phyloP scores from a whole-genome alignment of 2,329 filamentous ascomycete genomes.

The Colletotrichum gigasporum region DNA sequence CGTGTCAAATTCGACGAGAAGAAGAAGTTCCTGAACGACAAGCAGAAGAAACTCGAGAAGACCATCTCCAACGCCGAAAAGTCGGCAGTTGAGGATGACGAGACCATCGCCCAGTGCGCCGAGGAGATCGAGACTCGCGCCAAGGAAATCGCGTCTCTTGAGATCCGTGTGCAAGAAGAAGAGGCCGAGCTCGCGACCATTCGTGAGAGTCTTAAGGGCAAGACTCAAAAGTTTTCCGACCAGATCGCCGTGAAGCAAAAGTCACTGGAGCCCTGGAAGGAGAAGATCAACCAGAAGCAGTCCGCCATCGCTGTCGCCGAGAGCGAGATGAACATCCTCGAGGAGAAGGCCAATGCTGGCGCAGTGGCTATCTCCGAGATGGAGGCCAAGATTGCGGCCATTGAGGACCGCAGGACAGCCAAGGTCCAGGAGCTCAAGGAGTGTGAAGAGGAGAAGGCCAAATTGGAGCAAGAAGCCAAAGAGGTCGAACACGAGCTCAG shows the following conservation, averaged over 20 bases:
- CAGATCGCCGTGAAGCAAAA: conserved; percentile 94
- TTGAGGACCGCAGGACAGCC: conserved; percentile 74
- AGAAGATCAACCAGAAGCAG: conserved; percentile 96
- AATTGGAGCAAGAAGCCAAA: conserved; percentile 78
- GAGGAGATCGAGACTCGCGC: conserved; percentile 81
- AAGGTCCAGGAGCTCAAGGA: conserved; percentile 81
- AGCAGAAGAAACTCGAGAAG: conserved; percentile 96
- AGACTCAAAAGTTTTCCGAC: conserved; percentile 94
- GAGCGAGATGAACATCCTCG: conserved; percentile 91
- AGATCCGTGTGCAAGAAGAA: conserved; percentile 79
- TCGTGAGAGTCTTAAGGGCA: conserved; percentile 88
- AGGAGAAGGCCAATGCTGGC: conserved; percentile 88
- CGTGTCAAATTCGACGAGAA: conserved; percentile 98
- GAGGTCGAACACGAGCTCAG: conserved; percentile 78
- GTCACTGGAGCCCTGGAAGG: conserved; percentile 93
- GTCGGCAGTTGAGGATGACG: conserved; percentile 77
- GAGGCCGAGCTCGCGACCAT: conserved; percentile 86
- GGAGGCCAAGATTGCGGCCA: conserved; percentile 78
- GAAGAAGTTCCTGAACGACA: conserved; percentile 89
- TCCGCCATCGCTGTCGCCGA: conserved; percentile 94
- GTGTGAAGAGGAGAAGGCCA: conserved; percentile 76
- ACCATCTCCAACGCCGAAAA: conserved; percentile 80
- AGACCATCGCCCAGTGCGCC: conserved; percentile 79
- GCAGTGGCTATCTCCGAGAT: conserved; percentile 85
- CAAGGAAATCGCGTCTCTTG: conserved; percentile 79